A percentile compares a stretch with the other conserved stretches of the same genome.
phyloP scores from a whole-genome alignment of 1,284 basidiomycete genomes.

The Leccinum cinnamomeum region DNA sequence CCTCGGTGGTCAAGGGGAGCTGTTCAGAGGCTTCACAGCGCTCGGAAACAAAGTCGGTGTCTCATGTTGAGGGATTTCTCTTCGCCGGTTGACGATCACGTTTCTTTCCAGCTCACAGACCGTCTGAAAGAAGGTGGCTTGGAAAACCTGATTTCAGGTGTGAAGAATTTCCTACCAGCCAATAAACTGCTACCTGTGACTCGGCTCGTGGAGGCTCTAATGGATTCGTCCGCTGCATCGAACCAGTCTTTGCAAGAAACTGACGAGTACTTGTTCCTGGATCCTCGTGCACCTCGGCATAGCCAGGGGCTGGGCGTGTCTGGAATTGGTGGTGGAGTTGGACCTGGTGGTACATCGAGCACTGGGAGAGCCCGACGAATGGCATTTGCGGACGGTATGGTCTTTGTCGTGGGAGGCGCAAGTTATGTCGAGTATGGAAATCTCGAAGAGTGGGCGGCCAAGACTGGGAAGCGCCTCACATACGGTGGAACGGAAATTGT shows the following conservation, averaged over 20 bases:
- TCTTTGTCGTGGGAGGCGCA: conserved; percentile 96
- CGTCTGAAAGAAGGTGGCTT: conserved; percentile 92
- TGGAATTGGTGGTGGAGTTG: conserved; percentile 48
- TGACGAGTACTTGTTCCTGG: conserved; percentile 94
- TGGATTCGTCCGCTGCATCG: conserved; percentile 93
- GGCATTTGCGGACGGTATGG: conserved; percentile 86
- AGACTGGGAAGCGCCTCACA: conserved; percentile 81
- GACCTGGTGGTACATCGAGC: conserved; percentile 37
- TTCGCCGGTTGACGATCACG: conserved; percentile 3
- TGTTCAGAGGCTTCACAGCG: conserved; percentile 91
- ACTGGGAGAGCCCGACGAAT: conserved; percentile 62
- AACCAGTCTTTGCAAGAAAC: conserved; percentile 94
- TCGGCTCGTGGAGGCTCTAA: conserved; percentile 90
- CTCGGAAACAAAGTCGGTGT: conserved; percentile 81
- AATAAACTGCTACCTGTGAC: conserved; percentile 95
- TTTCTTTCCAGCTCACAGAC: conserved; percentile 71
- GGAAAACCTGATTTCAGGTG: conserved; percentile 95
- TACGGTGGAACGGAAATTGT: conserved; percentile 97
- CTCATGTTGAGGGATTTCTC: background rate
- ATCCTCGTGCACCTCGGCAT: conserved; percentile 78
- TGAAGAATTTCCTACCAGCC: conserved; percentile 96
- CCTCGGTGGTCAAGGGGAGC: conserved; percentile 70
- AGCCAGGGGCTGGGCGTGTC: conserved; percentile 51
- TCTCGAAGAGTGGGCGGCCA: conserved; percentile 85
- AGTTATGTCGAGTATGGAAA: conserved; percentile 98